Conservation (phyloP, 768 basidiomycete genomes). For the Coprinellus micaceus region DNA sequence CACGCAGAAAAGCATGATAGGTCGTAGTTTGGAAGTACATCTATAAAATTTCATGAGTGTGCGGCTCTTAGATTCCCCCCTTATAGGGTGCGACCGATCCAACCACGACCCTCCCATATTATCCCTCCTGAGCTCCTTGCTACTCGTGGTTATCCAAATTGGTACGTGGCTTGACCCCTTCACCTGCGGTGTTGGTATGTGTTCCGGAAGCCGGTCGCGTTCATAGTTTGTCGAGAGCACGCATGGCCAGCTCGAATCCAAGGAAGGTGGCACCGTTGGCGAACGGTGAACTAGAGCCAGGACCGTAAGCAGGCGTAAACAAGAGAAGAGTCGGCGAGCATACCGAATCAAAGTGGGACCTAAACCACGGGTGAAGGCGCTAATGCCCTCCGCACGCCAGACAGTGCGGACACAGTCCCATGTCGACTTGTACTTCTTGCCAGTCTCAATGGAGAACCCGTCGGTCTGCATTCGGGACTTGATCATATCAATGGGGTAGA, state of each 20-base stretch:
- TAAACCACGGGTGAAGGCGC: slow-evolving; percentile 89
- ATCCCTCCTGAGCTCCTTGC: no score
- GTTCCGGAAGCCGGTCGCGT: background rate
- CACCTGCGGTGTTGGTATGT: background rate
- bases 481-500: slow-evolving; percentile 95
- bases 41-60: no score
- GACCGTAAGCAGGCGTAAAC: background rate
- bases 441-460: slow-evolving; percentile 68
- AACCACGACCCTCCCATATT: no score
- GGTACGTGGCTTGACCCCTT: no score
- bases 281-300: slow-evolving; percentile 71
- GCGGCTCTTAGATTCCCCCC: no score
- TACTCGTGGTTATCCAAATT: no score
- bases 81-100: no score
- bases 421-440: slow-evolving; percentile 79
- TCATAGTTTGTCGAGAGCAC: slow-evolving; percentile 47
- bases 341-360: slow-evolving; percentile 89
- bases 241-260: slow-evolving; percentile 90
- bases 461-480: slow-evolving; percentile 97
- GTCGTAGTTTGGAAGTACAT: no score
- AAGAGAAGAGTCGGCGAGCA: slow-evolving; percentile 15
- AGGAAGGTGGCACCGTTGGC: slow-evolving; percentile 97
- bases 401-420: slow-evolving; percentile 80
- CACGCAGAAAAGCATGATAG: no score
- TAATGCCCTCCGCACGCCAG: slow-evolving; percentile 77